These are phyloP conservation scores for Rhododendron griersonianum DNA, from an alignment of 148 eudicot genomes.

Conservation along the genomic window DNA sequence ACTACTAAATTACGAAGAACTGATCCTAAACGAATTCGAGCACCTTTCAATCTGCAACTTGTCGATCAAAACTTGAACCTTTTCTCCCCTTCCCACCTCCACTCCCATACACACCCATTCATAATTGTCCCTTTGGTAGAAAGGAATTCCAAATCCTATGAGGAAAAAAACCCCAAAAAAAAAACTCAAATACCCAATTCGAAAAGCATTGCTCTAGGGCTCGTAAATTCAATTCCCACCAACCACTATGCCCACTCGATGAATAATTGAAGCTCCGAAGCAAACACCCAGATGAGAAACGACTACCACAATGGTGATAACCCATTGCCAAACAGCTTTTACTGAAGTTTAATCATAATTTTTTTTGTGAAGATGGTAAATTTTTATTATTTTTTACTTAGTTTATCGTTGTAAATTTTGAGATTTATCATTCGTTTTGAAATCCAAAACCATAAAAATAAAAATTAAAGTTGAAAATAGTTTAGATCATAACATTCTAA, in stretches of 20 bases:
- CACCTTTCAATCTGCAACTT: neutral
- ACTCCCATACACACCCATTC: neutral
- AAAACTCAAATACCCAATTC: neutral
- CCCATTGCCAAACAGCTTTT: conserved; percentile 8
- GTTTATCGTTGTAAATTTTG: too few relatives aligned
- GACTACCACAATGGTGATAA: conserved; percentile 6
- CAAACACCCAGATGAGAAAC: conserved; percentile 14
- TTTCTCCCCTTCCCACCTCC: neutral
- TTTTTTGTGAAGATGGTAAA: too few relatives aligned
- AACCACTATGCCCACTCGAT: neutral
- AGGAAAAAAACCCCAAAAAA: neutral
- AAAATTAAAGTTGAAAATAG: too few relatives aligned
- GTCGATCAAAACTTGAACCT: neutral
- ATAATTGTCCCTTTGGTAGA: neutral
- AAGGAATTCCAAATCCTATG: neutral
- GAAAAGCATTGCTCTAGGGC: conserved; percentile 18
- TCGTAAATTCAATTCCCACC: neutral
- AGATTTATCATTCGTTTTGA: too few relatives aligned
- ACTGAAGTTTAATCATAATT: too few relatives aligned
- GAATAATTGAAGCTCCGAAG: neutral
- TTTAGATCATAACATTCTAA: too few relatives aligned
- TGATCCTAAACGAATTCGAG: neutral
- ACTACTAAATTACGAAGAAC: too few relatives aligned
- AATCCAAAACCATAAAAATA: too few relatives aligned
- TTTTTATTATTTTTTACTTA: too few relatives aligned